phyloP scores from a whole-genome alignment of 2,329 filamentous ascomycete species.

The Emmonsiellopsis sp. region DNA sequence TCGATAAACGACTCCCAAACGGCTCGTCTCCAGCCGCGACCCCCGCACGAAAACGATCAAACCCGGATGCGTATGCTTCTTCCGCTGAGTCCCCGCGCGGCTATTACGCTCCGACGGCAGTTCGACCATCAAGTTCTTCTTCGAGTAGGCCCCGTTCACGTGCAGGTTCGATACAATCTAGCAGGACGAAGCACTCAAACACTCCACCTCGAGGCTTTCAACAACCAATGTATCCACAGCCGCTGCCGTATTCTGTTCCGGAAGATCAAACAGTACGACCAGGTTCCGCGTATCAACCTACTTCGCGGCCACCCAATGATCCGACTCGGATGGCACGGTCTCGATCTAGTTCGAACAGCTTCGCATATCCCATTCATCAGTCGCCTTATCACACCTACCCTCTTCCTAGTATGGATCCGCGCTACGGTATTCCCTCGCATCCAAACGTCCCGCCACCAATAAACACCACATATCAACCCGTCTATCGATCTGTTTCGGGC shows the following conservation, averaged over 20 bases:
- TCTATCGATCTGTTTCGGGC: conserved; percentile 14
- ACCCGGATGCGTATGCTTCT: conserved; percentile 39
- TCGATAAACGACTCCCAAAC: conserved; percentile 10
- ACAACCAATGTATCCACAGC: conserved; percentile 22
- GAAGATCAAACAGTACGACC: conserved; percentile 23
- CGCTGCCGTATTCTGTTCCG: conserved; percentile 24
- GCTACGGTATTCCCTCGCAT: conserved; percentile 15
- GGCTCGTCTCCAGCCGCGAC: conserved; percentile 13
- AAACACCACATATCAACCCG: conserved; percentile 16
- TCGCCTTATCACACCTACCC: conserved; percentile 20
- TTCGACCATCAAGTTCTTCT: conserved; percentile 24
- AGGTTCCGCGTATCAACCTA: conserved; percentile 26
- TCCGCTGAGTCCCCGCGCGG: conserved; percentile 42
- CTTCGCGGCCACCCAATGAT: conserved; percentile 39
- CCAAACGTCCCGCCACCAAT: background rate
- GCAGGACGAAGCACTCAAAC: conserved; percentile 26
- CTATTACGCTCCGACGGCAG: conserved; percentile 25
- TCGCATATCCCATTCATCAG: conserved; percentile 21
- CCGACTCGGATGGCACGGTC: conserved; percentile 35
- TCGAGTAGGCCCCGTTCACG: conserved; percentile 31
- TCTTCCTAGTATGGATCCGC: conserved; percentile 22
- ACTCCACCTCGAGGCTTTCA: conserved; percentile 26
- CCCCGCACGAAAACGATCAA: conserved; percentile 19
- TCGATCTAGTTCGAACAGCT: conserved; percentile 25
- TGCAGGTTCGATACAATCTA: conserved; percentile 31